These are phyloP conservation scores for Barbarea vulgaris DNA, from an alignment of 345 rosid genomes.

Conservation along the genomic window DNA sequence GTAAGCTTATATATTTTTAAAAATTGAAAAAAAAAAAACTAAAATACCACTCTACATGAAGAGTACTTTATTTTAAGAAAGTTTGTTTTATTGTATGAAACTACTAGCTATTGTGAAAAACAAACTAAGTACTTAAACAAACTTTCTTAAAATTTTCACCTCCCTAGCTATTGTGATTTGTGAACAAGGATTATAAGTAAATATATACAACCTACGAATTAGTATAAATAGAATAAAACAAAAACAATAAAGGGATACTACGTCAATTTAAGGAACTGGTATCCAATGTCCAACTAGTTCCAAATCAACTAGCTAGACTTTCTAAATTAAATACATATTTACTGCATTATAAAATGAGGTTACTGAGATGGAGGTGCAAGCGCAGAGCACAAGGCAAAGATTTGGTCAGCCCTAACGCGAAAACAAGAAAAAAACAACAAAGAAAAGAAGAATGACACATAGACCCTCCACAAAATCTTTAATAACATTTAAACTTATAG, in stretches of 20 bases:
- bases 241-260: neutral
- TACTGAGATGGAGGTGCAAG: slow-evolving; percentile 13
- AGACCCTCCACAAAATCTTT: neutral
- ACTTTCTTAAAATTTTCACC: neutral
- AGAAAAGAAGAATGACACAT: slow-evolving; percentile 5
- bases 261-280: neutral
- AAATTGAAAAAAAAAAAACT: too few relatives aligned
- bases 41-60: neutral
- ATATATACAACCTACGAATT: neutral
- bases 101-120: neutral
- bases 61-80: neutral
- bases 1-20: neutral
- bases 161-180: neutral
- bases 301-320: slow-evolving; percentile 21
- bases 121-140: too few relatives aligned
- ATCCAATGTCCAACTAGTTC: slow-evolving; percentile 34
- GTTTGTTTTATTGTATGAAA: too few relatives aligned
- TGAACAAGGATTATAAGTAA: neutral
- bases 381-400: slow-evolving; percentile 18
- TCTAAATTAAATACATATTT: neutral
- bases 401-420: slow-evolving; percentile 30
- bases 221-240: neutral
- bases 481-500: neutral
- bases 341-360: neutral
- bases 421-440: slow-evolving; percentile 3